phyloP scores from a whole-genome alignment of 345 rosid genomes.

The Eutrema japonicum region DNA sequence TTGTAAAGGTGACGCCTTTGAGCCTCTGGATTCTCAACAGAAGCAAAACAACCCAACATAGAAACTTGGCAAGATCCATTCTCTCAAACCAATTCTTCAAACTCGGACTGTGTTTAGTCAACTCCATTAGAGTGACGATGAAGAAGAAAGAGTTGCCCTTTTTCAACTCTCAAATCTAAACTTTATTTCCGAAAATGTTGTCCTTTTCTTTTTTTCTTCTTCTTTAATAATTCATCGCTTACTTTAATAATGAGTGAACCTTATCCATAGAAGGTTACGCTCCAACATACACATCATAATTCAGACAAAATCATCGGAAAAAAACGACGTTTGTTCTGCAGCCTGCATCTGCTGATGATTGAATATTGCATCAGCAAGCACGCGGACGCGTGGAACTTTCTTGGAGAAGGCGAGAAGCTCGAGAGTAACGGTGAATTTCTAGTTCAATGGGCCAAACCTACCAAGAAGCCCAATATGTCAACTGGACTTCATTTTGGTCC shows the following conservation, averaged over 20 bases:
- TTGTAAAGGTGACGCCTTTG: too few species aligned
- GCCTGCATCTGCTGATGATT: conserved; percentile 30
- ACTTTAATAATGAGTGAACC: conserved; percentile 31
- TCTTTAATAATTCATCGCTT: conserved; percentile 26
- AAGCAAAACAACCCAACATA: conserved; percentile 35
- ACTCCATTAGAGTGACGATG: conserved; percentile 31
- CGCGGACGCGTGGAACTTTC: conserved; percentile 35
- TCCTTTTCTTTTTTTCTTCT: conserved; percentile 25
- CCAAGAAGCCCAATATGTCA: not conserved
- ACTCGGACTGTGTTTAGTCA: conserved; percentile 26
- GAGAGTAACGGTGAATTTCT: not conserved
- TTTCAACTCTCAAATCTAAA: conserved; percentile 11
- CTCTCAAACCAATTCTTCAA: conserved; percentile 10
- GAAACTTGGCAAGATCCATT: conserved; percentile 36
- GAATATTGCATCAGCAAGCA: conserved; percentile 18
- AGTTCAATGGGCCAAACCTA: conserved; percentile 8
- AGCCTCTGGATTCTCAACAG: too few species aligned
- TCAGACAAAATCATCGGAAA: conserved; percentile 26
- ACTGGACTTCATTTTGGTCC: not conserved
- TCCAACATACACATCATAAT: conserved; percentile 13
- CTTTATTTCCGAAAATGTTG: conserved; percentile 27
- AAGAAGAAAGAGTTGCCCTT: conserved; percentile 34
- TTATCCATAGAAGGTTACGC: conserved; percentile 28
- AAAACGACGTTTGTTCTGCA: not conserved
- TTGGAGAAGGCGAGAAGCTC: conserved; percentile 14